A percentile compares a stretch with the other conserved stretches of the same genome.
Evolutionary conservation across 1,139 yeast genomes (phyloP).

Genomic region (Suhomyces yuchorum): DNA sequence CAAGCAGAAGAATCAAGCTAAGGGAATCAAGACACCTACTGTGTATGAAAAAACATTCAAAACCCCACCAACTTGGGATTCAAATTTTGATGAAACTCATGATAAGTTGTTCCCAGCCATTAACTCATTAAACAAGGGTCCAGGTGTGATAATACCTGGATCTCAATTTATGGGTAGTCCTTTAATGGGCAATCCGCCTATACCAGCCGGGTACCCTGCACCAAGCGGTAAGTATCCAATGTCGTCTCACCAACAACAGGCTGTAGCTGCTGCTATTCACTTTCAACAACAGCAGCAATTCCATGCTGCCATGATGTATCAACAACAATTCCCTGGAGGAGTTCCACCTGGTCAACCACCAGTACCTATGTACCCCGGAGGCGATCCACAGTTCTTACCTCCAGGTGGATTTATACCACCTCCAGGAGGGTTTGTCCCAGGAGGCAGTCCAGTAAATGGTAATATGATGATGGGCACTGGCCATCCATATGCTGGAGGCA

Average conservation of each 20-base stretch:
- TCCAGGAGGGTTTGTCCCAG: slow-evolving; percentile 31
- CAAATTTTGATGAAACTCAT: slow-evolving; percentile 57
- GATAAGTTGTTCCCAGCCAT: slow-evolving; percentile 44
- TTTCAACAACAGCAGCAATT: slow-evolving; percentile 36
- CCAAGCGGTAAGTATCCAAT: slow-evolving; percentile 22
- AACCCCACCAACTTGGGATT: slow-evolving; percentile 82
- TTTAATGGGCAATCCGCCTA: slow-evolving; percentile 30
- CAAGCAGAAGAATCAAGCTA: slow-evolving; percentile 36
- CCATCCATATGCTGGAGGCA: slow-evolving; percentile 15
- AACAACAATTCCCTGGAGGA: slow-evolving; percentile 30
- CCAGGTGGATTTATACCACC: slow-evolving; percentile 44
- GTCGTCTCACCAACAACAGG: slow-evolving; percentile 23
- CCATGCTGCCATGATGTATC: slow-evolving; percentile 44
- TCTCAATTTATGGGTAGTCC: slow-evolving; percentile 40
- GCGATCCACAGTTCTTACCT: slow-evolving; percentile 37
- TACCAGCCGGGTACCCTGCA: slow-evolving; percentile 22
- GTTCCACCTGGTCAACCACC: slow-evolving; percentile 42
- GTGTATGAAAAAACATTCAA: slow-evolving; percentile 61
- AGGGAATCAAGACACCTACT: slow-evolving; percentile 26
- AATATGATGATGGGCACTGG: slow-evolving; percentile 26
- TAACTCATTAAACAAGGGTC: slow-evolving; percentile 16
- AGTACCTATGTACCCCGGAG: slow-evolving; percentile 37
- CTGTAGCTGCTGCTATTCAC: slow-evolving; percentile 36
- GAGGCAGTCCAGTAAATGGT: slow-evolving; percentile 36
- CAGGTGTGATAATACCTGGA: slow-evolving; percentile 23